Conservation (phyloP, 106 monocot species). For the Cymbidium sinense region DNA sequence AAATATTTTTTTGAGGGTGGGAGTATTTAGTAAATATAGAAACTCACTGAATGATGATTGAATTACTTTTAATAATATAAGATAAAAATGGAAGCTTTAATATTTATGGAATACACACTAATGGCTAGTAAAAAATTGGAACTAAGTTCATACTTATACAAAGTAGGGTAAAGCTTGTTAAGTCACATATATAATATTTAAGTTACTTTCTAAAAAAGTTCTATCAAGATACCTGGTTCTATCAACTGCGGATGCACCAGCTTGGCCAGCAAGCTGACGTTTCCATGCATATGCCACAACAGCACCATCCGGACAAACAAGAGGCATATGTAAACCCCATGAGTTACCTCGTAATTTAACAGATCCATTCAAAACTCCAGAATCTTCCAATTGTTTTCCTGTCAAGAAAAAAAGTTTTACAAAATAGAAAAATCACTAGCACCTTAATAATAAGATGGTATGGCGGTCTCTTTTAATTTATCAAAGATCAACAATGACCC, state of each 20-base stretch:
- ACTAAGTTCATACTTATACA: background rate
- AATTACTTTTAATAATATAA: background rate
- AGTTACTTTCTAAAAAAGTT: background rate
- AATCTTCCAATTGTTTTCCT: conserved; percentile 96
- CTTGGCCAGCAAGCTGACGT: conserved; percentile 96
- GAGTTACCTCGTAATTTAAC: conserved; percentile 80
- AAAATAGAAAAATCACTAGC: conserved; percentile 1
- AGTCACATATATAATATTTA: background rate
- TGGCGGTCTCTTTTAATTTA: background rate
- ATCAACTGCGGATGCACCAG: conserved; percentile 99
- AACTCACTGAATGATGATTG: background rate
- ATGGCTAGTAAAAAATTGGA: too few relatives aligned
- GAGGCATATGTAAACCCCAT: conserved; percentile 98
- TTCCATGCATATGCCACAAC: conserved; percentile 99
- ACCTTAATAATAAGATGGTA: background rate
- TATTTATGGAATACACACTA: background rate
- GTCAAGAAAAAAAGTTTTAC: conserved; percentile 9
- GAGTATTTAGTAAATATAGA: background rate
- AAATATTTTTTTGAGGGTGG: background rate
- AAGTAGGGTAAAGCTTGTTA: background rate
- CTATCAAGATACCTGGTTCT: conserved; percentile 61
- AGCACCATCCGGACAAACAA: conserved; percentile 97
- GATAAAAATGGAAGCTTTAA: background rate
- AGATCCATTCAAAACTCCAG: conserved; percentile 72
- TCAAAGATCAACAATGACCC: too few relatives aligned